Base-by-base conservation (phyloP, 1,284 basidiomycete species). In the Irpex lacteus region DNA sequence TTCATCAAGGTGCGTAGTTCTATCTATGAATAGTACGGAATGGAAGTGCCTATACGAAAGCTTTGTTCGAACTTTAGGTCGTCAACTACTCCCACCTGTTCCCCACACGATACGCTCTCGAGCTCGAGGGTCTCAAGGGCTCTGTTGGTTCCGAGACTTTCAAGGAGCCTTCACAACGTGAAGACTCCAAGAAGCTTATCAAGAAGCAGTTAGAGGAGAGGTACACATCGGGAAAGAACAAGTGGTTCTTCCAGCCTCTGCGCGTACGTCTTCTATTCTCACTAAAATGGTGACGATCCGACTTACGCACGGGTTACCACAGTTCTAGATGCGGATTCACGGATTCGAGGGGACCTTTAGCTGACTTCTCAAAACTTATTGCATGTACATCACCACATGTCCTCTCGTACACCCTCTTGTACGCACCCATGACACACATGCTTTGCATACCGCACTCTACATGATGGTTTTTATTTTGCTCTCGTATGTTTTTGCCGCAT, bases 71-170 rank as follows among this genome's bases (percentile, higher is more conserved):
- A 2, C 66, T 11, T 44, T 44, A 95, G 94, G 83, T 87, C 68
- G 80, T 98, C 80, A 98, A 98, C 89, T 98, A 98, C 85, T 92
- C 94, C 67, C 96, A 98, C 81, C 85, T 98, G 68, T 96, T 98
- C 90, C 96, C 96, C 62, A 98, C 96, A 70, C 95, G 96, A 78
- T 98, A 98, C 81, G 91, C 92, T 67, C 86, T 98, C 73, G 96
- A 98, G 78, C 84, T 98, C 73, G 96, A 98, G 80, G 87, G 88
- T 64, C 82, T 98, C 74, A 98, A 98, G 85, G 92, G 92, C 66
- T 80, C 86, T 61, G 89, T 96, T 65, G 80, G 85, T 49, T 76
- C 83, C 63, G 95, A 98, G 68, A 96, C 95, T 67, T 97, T 98
- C 89, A 96, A 96, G 84, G 95, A 98, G 85, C 91, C 92, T 57